Conservation (phyloP, 2,329 filamentous ascomycete species). For the Fusarium coicis region DNA sequence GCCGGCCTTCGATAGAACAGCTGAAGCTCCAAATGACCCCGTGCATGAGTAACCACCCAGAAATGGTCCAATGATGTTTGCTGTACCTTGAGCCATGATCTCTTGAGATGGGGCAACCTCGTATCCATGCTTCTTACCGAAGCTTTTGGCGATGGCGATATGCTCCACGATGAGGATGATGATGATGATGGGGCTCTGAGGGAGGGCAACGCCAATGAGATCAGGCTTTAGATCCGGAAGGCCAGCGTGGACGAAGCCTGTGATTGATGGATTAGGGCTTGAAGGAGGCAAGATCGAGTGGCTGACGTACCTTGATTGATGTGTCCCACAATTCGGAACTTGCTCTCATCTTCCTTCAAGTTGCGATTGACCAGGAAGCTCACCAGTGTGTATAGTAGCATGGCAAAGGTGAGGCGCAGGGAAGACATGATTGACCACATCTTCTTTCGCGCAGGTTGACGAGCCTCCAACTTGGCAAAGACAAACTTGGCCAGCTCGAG, state of each 20-base stretch:
- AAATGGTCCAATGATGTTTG: constrained; percentile 80
- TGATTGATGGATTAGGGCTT: constrained; percentile 1
- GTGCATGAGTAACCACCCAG: constrained; percentile 65
- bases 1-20: constrained; percentile 86
- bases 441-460: constrained; percentile 69
- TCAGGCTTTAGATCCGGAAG: constrained; percentile 63
- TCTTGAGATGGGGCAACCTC: constrained; percentile 83
- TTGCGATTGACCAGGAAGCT: constrained; percentile 74
- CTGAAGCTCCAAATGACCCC: constrained; percentile 71
- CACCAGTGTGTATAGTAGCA: constrained; percentile 79
- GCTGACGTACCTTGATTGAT: constrained; percentile 68
- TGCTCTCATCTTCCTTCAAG: constrained; percentile 56
- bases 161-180: constrained; percentile 86
- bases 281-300: fast-evolving
- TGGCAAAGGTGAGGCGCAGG: constrained; percentile 78
- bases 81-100: constrained; percentile 79
- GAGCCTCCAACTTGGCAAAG: constrained; percentile 70
- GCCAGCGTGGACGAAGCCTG: constrained; percentile 46
- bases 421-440: constrained; percentile 80
- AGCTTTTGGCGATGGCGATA: constrained; percentile 86
- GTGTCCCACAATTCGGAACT: constrained; percentile 71
- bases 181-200: constrained; percentile 75
- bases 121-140: constrained; percentile 83
- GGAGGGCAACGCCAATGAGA: constrained; percentile 67
- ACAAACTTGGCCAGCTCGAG: constrained; percentile 67